Evolutionary conservation across 2,329 filamentous ascomycete genomes (phyloP), one percentile per base, ranked within the genome.

Genomic region (Ustulina deusta): DNA sequence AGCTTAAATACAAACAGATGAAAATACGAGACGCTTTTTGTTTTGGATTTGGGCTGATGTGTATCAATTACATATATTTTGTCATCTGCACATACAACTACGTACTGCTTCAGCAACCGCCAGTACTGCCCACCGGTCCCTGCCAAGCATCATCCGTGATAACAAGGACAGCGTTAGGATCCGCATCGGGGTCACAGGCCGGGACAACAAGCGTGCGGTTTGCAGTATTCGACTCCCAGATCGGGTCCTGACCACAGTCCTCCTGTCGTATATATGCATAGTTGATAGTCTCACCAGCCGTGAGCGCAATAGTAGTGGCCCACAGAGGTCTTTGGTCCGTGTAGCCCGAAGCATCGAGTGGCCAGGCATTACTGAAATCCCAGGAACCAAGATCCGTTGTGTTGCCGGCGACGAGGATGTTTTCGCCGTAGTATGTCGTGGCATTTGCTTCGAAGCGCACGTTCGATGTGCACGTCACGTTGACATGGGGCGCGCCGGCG

Each of bases 191-290:
- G 32, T 72, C 78, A 68, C 81, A 83, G 17, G 73, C 62, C 3
- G 81, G 81, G 27, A 83, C 74, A 1, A 76, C 77, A 7, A 85
- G 75, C 3, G 78, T 81, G 13, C 83, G 72, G 65, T 85, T 84
- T 11, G 72, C 74, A 9, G 75, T 78, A 11, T 60, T 60, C 22
- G 61, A 27, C 78, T 86, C 84, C 68, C 81, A 84, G 9, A 84
- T 80, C 36, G 79, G 80, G 3, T 73, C 74, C 63, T 82, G 78
- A 0, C 78, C 79, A 67, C 79, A 83, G 68, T 83, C 79, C 72
- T 85, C 78, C 67, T 82, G 77, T 27, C 79, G 76, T 29, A 82
- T 80, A 69, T 84, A 86, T 69, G 79, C 80, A 69, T 85, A 86
- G 60, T 72, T 78, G n/a, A 84, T 76, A 11, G 72, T 78, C 66